Evolutionary conservation across 768 basidiomycete species (phyloP).

Genomic region (Glaciozyma martinii): DNA sequence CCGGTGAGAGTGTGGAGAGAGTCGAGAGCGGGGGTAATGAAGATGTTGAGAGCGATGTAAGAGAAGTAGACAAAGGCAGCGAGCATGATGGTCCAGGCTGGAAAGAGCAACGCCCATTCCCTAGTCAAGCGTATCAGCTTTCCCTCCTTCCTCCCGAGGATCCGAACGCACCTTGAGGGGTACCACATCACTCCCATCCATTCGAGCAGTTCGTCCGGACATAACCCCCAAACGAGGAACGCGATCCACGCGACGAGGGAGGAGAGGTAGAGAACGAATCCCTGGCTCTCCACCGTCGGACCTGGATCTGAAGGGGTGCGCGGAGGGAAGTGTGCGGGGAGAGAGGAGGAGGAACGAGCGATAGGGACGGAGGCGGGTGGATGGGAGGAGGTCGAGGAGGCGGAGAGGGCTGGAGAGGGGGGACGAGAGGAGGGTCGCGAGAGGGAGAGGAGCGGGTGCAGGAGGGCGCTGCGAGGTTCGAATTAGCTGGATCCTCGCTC

Average conservation of each 20-base stretch:
- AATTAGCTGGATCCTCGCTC: neutral
- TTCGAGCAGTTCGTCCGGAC: constrained; percentile 62
- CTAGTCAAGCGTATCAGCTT: constrained; percentile 40
- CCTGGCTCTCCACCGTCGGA: constrained; percentile 27
- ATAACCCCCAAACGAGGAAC: constrained; percentile 68
- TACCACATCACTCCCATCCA: constrained; percentile 71
- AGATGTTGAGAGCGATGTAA: constrained; percentile 67
- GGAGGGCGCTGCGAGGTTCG: constrained; percentile 9
- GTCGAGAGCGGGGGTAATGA: constrained; percentile 56
- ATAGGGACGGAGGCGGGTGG: neutral
- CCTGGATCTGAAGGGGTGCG: constrained; percentile 24
- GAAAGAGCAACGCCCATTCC: constrained; percentile 77
- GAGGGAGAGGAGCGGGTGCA: constrained; percentile 23
- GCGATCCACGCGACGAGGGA: constrained; percentile 79
- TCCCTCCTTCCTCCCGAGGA: neutral
- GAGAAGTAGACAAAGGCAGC: constrained; percentile 64
- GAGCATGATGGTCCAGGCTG: constrained; percentile 63
- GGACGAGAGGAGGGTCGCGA: constrained; percentile 14
- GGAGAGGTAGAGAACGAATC: constrained; percentile 52
- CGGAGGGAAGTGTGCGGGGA: constrained; percentile 28
- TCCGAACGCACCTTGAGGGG: constrained; percentile 57
- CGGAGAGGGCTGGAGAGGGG: neutral
- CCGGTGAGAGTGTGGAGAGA: neutral
- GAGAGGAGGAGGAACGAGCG: constrained; percentile 16
- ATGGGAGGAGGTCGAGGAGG: neutral